phyloP scores from a whole-genome alignment of 176 grass and related monocot species.

The Pontederia crassipes region DNA sequence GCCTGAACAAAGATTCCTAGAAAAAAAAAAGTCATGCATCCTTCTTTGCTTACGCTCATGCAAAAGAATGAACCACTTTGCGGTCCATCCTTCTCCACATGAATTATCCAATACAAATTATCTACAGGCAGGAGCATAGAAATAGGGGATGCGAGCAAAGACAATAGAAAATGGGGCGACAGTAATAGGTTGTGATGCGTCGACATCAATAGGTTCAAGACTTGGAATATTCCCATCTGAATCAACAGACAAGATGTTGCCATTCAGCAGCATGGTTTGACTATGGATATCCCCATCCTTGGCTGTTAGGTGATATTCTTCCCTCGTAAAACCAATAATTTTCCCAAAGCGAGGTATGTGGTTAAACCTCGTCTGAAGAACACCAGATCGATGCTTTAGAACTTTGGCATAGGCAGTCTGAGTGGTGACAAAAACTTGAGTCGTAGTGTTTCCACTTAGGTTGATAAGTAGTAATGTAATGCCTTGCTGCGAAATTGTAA shows the following conservation, averaged over 20 bases:
- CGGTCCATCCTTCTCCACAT: neutral
- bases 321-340: conserved; percentile 13
- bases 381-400: conserved; percentile 2
- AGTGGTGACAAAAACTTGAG: conserved; percentile 23
- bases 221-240: conserved; percentile 41
- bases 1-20: neutral
- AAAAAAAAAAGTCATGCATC: neutral
- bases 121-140: conserved; percentile 35
- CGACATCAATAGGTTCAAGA: conserved; percentile 23
- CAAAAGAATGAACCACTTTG: neutral
- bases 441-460: conserved; percentile 44
- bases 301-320: conserved; percentile 59
- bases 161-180: conserved; percentile 47
- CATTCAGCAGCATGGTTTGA: conserved; percentile 67
- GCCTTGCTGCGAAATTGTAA: conserved; percentile 36
- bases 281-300: conserved; percentile 42
- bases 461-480: conserved; percentile 86
- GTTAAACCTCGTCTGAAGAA: conserved; percentile 2
- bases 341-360: neutral
- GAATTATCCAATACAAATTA: conserved; percentile 13
- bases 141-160: conserved; percentile 39
- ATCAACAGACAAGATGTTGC: conserved; percentile 34
- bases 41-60: neutral
- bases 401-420: neutral
- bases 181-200: conserved; percentile 23